Evolutionary conservation across 2,329 filamentous ascomycete genomes (phyloP), one percentile per base, ranked within the genome.

Genomic region (Colletotrichum ledebouriae): DNA sequence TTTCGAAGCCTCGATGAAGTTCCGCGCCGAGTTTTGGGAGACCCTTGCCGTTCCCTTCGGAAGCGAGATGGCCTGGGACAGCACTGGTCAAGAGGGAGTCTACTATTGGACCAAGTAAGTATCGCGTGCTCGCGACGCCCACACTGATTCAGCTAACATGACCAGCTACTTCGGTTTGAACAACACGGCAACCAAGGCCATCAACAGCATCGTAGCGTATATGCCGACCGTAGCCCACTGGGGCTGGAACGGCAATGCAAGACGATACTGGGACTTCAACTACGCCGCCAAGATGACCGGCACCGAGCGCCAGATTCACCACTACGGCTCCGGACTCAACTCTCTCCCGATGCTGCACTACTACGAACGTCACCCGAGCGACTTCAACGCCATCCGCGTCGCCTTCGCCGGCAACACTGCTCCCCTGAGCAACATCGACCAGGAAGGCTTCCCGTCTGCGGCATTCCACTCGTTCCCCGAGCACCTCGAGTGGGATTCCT

Each of bases 1-100:
- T 60, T 83, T 81, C 0, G 73, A 73, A 2, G 72, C 73, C 0
- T 75, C 77, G 0, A 88, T 89, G 86, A 79, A 78, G 13, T 75
- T 74, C 3, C 81, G 87, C 1, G 85, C 86, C 1, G 69, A 79
- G 3, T 72, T 76, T 1, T 90, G 87, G 87, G 75, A 84, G n/a
- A 77, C 76, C 0, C 76, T 84, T 59, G 79, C 80, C 7, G 83
- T 86, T 5, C 87, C 87, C 0, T 90, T 84, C 68, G 87, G 86
- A 0, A 88, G 85, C 58, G 87, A 89, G 73, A 87, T 87, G 85
- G 83, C 86, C 0, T 90, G 87, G 87, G 87, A 90, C 65, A 88
- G 84, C 0, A 89, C 87, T 0, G 87, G 86, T 0, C 87, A 90
- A 70, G 87, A 90, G 73, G 87, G 87, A 0, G 85, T 89, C 0